A percentile compares a stretch with the other conserved stretches of the same genome.
These are phyloP conservation scores for Sclerotinia subarctica DNA, from an alignment of 2,329 filamentous ascomycete species.

Conservation along the genomic window DNA sequence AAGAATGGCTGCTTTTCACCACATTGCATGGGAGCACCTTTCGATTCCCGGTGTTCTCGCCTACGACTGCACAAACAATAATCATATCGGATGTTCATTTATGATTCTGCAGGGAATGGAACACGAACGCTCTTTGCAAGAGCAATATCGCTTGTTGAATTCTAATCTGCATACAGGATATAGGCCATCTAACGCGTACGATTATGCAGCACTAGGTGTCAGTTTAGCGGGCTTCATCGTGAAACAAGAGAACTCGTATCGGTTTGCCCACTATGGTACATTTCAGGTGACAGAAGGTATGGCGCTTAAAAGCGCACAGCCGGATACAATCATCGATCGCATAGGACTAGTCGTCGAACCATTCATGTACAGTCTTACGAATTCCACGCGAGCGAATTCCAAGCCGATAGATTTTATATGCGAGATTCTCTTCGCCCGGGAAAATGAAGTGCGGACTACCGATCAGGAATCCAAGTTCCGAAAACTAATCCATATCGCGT, in stretches of 20 bases:
- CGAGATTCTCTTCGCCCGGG: background rate
- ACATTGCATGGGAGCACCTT: background rate
- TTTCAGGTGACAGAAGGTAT: background rate
- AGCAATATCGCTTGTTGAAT: background rate
- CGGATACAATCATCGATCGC: background rate
- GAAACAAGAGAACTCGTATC: background rate
- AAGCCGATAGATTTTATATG: background rate
- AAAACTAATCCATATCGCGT: background rate
- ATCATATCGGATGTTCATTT: background rate
- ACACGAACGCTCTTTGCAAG: background rate
- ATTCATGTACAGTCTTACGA: background rate
- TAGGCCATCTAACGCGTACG: fast-evolving
- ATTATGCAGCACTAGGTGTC: background rate
- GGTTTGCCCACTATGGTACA: background rate
- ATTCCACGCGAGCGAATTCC: background rate
- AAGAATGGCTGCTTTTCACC: background rate
- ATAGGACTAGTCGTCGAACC: background rate
- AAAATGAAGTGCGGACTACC: background rate
- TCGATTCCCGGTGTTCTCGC: background rate
- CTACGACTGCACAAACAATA: background rate
- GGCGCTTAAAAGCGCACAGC: background rate
- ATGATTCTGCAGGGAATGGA: background rate
- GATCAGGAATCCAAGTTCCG: background rate
- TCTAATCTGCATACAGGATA: no score
- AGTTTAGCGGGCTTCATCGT: background rate